A percentile compares a stretch with the other conserved stretches of the same genome.
Conservation (phyloP, 305 asterid genomes). For the Ilex paraguariensis region DNA sequence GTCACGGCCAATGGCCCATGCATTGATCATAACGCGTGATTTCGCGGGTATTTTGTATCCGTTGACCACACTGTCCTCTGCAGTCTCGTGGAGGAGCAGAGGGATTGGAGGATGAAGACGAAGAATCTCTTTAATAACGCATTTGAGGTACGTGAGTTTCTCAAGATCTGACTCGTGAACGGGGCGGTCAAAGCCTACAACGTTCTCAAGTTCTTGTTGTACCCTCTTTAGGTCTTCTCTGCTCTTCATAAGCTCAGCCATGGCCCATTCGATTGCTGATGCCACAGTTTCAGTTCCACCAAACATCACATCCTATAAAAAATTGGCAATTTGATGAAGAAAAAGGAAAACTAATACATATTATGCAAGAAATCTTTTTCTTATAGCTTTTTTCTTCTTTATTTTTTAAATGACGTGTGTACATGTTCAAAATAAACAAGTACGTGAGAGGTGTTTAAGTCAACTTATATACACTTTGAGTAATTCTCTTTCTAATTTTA, state of each 20-base stretch:
- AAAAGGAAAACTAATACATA: too few relatives aligned
- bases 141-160: constrained; percentile 24
- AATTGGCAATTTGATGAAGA: background rate
- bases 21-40: background rate
- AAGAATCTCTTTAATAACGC: constrained; percentile 35
- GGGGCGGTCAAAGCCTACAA: constrained; percentile 19
- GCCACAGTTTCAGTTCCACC: constrained; percentile 30
- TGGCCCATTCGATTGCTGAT: constrained; percentile 35
- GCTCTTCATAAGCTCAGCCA: constrained; percentile 37
- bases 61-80: background rate
- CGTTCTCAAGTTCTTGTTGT: constrained; percentile 19
- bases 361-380: too few relatives aligned
- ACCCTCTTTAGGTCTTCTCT: constrained; percentile 20
- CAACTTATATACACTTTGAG: too few relatives aligned
- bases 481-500: too few relatives aligned
- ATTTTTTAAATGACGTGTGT: too few relatives aligned
- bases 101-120: constrained; percentile 44
- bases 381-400: too few relatives aligned
- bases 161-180: constrained; percentile 34
- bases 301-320: constrained; percentile 6
- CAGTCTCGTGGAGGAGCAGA: constrained; percentile 6
- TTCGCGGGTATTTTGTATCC: background rate
- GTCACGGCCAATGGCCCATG: constrained; percentile 1
- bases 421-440: too few relatives aligned
- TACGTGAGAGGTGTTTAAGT: too few relatives aligned